Base-by-base conservation (phyloP, 768 basidiomycete genomes). In the Solioccasus polychromus region DNA sequence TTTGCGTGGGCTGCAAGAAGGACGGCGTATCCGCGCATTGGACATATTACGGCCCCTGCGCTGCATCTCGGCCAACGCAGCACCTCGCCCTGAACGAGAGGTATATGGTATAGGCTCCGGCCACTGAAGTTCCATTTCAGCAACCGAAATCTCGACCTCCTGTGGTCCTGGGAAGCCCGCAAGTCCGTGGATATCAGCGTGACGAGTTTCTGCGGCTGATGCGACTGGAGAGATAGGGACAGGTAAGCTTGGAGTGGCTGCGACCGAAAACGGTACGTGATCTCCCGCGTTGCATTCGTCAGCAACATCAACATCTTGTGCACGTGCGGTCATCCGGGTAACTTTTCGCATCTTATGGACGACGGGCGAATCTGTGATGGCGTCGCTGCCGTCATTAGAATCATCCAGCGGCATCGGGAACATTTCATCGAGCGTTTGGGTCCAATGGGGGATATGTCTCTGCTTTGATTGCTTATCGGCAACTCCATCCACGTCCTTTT, bases 281-380 rank as follows among this genome's bases (percentile, higher is more conserved):
- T 54, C 58, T 47, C 50, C 39, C 46, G 52, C 48, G 36, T 35
- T 32, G 19, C 35, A 41, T 36, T 48, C 42, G 43, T 51, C 47
- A 24, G 50, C n/a, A n/a, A n/a, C n/a, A n/a, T n/a, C 39, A 19
- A 36, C 40, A 42, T 19, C 40, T 39, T 32, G 50, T 37, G 49
- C 26, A 39, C 51, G 46, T 34, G 43, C n/a, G 44, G 19, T 35
- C 32, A 28, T 25, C 22, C 46, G 47, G 38, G 45, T 30, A 46
- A 44, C 50, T 39, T 51, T 40, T 39, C 34, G 51, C 28, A 51
- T 35, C n/a, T n/a, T n/a, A 25, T 32, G 63, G 30, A 51, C 28
- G 20, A 66, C 60, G 47, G 64, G 66, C 23, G 66, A 66, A 45
- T 63, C 55, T 51, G 49, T 38, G 35, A 55, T 46, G 22, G 20